Evolutionary conservation across 768 basidiomycete genomes (phyloP), one percentile per base, ranked within the genome.

Genomic region (Pholiota molesta): DNA sequence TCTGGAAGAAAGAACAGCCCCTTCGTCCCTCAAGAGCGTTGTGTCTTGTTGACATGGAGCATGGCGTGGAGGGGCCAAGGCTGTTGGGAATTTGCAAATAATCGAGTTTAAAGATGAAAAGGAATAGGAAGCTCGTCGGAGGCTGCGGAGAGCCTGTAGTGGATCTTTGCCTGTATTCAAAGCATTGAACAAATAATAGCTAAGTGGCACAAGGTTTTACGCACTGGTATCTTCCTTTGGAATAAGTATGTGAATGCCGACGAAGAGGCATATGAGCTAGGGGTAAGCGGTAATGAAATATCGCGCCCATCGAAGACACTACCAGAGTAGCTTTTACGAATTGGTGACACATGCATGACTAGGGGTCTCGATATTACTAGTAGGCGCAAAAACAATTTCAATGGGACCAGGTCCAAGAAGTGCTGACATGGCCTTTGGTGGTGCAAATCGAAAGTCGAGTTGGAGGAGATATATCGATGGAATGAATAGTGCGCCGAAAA

Each of bases 391-490:
- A 26, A 29, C 23, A 31, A 35, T 17, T 11, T 44, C 55, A 3
- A 9, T 21, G 26, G 17, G 52, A 13, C 14, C 35, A 13, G 54
- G 28, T 33, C 65, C 65, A 53, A 65, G 28, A 60, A 33, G 10
- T 45, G 35, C 26, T 19, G 23, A n/a, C 31, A 44, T 19, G 4
- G 9, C 17, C 2, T 17, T 31, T 31, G 42, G 7, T 19, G 23
- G 7, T 26, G 23, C 10, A 52, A 28, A 52, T 14, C 33, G 17
- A 8, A 62, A 28, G 35, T 57, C 51, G 23, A 42, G 23, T 37
- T 57, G 47, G 29, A 62, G 42, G 52, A 65, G 52, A 23, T 57
- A 60, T 47, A 62, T 59, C 26, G 59, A 62, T 39, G 45, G 37
- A 19, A 54, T 60, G 14, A 60, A 53, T 45, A 52, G 58, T 14